These are phyloP conservation scores for Sphaerostilbella broomeana DNA, from an alignment of 2,329 filamentous ascomycete genomes.

Conservation along the genomic window DNA sequence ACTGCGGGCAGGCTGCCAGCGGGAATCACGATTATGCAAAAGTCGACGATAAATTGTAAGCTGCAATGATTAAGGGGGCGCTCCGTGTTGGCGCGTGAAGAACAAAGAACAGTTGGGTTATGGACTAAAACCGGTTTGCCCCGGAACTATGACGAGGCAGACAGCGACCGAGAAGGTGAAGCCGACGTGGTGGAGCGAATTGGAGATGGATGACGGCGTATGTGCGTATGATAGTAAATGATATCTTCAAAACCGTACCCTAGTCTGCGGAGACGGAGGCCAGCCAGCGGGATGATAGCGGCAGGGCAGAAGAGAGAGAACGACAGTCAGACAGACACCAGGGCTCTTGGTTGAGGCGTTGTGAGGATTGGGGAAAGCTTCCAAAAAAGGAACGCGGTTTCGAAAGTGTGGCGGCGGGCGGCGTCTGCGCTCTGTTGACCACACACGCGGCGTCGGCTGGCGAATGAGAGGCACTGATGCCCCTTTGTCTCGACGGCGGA, in stretches of 20 bases:
- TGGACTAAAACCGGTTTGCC: slow-evolving; percentile 3
- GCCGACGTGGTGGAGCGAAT: too few relatives aligned
- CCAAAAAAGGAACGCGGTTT: slow-evolving; percentile 13
- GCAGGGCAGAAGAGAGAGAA: too few relatives aligned
- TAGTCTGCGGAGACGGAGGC: too few relatives aligned
- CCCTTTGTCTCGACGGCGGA: slow-evolving; percentile 8
- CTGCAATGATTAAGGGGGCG: background rate
- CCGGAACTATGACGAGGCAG: background rate
- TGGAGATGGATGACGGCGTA: background rate
- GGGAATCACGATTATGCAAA: slow-evolving; percentile 2
- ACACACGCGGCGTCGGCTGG: background rate
- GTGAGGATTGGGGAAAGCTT: background rate
- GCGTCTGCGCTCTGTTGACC: slow-evolving; percentile 5
- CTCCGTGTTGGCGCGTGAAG: slow-evolving; percentile 10
- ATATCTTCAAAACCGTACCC: background rate
- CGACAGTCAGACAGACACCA: background rate
- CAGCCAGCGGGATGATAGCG: too few relatives aligned
- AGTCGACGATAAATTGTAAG: background rate
- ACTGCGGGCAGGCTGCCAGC: slow-evolving; percentile 1
- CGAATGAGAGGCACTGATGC: background rate
- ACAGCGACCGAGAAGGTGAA: background rate
- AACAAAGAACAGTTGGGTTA: background rate
- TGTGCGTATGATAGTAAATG: too few relatives aligned
- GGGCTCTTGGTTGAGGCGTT: background rate
- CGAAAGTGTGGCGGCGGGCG: slow-evolving; percentile 12